Evolutionary conservation across 2,329 filamentous ascomycete species (phyloP).

Genomic region (Lojkania enalia): DNA sequence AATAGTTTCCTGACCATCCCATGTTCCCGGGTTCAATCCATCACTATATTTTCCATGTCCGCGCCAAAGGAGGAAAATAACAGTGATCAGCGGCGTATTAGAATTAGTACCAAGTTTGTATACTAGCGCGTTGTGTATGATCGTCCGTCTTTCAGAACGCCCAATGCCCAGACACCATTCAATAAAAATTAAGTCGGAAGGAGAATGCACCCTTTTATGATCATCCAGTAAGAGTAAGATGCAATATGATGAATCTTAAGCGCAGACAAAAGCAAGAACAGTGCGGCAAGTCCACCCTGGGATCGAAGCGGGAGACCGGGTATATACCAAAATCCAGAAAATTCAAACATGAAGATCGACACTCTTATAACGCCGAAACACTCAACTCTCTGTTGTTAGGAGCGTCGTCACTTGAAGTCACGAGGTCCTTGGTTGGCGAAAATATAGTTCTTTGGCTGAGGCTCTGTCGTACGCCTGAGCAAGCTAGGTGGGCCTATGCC

Average conservation of each 20-base stretch:
- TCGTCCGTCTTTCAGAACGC: no score
- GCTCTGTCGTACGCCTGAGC: slow-evolving; percentile 33
- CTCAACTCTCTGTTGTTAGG: slow-evolving; percentile 1
- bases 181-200: no score
- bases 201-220: no score
- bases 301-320: slow-evolving; percentile 11
- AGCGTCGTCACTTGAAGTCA: slow-evolving; percentile 39
- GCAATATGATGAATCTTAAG: neutral
- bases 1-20: no score
- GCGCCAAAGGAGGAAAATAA: no score
- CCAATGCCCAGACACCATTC: no score
- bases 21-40: no score
- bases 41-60: no score
- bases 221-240: slow-evolving; percentile 1
- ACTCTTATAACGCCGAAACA: slow-evolving; percentile 7
- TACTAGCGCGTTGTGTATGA: no score
- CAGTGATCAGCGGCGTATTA: no score
- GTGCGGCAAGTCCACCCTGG: neutral
- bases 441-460: slow-evolving; percentile 51
- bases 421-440: slow-evolving; percentile 53
- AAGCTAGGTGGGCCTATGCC: slow-evolving; percentile 39
- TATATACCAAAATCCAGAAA: slow-evolving; percentile 15
- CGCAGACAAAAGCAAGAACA: slow-evolving; percentile 5
- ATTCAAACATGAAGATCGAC: slow-evolving; percentile 9
- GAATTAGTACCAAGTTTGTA: no score